Conservation (phyloP, 495 filamentous ascomycete species). For the Penicillium flavigenum region DNA sequence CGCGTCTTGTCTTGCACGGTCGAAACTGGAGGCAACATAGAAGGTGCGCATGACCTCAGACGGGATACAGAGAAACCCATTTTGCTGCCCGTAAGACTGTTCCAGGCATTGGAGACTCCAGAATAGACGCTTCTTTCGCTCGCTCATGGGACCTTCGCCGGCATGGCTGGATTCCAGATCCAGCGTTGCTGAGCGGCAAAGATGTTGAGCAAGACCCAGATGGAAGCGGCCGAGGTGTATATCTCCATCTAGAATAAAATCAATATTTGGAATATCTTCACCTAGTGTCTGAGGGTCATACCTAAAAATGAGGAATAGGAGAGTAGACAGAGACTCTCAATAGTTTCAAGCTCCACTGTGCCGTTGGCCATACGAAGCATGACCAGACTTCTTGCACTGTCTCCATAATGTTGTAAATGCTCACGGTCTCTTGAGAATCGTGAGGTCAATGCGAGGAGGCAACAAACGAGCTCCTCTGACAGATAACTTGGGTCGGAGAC, state of each 20-base stretch:
- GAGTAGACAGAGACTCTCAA: slow-evolving; percentile 47
- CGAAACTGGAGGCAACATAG: slow-evolving; percentile 27
- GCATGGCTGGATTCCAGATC: slow-evolving; percentile 39
- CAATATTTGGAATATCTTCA: background rate
- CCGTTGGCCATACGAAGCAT: slow-evolving; percentile 51
- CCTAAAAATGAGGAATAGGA: slow-evolving; percentile 46
- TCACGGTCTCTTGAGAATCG: slow-evolving; percentile 42
- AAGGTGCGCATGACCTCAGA: slow-evolving; percentile 35
- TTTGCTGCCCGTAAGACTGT: slow-evolving; percentile 44
- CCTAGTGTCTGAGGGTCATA: slow-evolving; percentile 11
- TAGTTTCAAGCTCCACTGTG: slow-evolving; percentile 44
- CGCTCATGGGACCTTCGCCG: slow-evolving; percentile 28
- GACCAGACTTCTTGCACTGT: slow-evolving; percentile 42
- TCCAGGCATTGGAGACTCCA: slow-evolving; percentile 47
- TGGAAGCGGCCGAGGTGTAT: slow-evolving; percentile 43
- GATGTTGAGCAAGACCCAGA: slow-evolving; percentile 43
- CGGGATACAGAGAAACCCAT: slow-evolving; percentile 38
- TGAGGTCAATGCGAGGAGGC: slow-evolving; percentile 43
- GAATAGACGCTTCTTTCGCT: slow-evolving; percentile 46
- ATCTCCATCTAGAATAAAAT: slow-evolving; percentile 37
- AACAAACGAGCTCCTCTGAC: slow-evolving; percentile 44
- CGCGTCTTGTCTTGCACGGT: slow-evolving; percentile 15
- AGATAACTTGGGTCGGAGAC: slow-evolving; percentile 36
- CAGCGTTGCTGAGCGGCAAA: slow-evolving; percentile 46
- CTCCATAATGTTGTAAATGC: slow-evolving; percentile 40